phyloP scores from a whole-genome alignment of 1,284 basidiomycete genomes.

The Moesziomyces sp. region DNA sequence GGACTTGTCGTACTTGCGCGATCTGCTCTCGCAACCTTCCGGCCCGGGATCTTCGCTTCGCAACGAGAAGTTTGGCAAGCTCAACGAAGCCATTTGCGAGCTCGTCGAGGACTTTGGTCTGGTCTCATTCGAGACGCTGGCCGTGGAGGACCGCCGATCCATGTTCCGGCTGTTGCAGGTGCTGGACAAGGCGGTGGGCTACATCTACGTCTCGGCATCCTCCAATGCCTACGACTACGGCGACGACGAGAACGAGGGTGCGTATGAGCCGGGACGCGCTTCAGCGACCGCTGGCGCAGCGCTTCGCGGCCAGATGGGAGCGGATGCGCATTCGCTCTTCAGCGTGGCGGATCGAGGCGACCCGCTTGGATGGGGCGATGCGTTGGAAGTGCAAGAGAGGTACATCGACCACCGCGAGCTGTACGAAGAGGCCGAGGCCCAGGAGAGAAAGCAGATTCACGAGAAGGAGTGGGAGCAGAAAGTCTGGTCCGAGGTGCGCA shows the following conservation, averaged over 20 bases:
- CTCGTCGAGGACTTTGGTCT: constrained; percentile 93
- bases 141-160: constrained; percentile 69
- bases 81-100: constrained; percentile 90
- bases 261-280: constrained; percentile 35
- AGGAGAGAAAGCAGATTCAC: constrained; percentile 33
- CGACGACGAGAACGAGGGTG: constrained; percentile 32
- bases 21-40: constrained; percentile 72
- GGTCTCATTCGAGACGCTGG: constrained; percentile 95
- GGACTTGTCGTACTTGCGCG: constrained; percentile 88
- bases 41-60: constrained; percentile 39
- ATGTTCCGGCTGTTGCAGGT: constrained; percentile 63
- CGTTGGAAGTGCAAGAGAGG: constrained; percentile 59
- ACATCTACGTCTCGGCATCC: constrained; percentile 47
- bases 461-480: constrained; percentile 45
- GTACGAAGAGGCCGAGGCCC: constrained; percentile 38
- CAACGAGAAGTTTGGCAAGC: constrained; percentile 55
- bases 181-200: constrained; percentile 65
- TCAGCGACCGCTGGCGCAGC: constrained; percentile 34
- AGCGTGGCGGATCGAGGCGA: constrained; percentile 54
- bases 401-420: constrained; percentile 52
- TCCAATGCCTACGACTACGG: constrained; percentile 12
- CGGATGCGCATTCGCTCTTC: constrained; percentile 53
- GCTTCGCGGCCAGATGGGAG: constrained; percentile 28
- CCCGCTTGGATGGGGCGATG: constrained; percentile 55
- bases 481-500: constrained; percentile 42